phyloP scores from a whole-genome alignment of 345 rosid genomes.

The Boechera retrofracta region DNA sequence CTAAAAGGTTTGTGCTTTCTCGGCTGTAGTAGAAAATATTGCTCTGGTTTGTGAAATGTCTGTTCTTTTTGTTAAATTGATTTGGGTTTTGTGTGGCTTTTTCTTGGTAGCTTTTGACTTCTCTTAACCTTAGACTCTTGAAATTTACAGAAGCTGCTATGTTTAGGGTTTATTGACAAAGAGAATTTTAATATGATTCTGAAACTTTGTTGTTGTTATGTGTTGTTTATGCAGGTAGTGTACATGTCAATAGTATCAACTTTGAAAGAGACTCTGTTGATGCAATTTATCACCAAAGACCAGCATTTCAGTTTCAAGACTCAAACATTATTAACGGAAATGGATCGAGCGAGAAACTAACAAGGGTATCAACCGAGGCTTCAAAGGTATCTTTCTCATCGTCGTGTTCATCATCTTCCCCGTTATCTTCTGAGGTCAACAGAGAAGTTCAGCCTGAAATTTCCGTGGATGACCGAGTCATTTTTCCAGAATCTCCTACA shows the following conservation, averaged over 20 bases:
- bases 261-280: constrained; percentile 48
- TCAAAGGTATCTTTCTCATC: constrained; percentile 86
- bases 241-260: constrained; percentile 49
- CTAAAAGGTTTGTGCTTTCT: constrained; percentile 31
- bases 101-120: constrained; percentile 23
- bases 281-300: constrained; percentile 45
- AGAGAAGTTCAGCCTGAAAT: constrained; percentile 62
- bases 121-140: constrained; percentile 9
- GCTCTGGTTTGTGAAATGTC: constrained; percentile 25
- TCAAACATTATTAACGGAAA: constrained; percentile 42
- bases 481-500: constrained; percentile 65
- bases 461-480: constrained; percentile 55
- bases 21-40: not conserved
- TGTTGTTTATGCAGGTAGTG: constrained; percentile 53
- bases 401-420: constrained; percentile 85
- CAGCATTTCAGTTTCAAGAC: constrained; percentile 56
- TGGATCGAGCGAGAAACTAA: constrained; percentile 59
- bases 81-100: constrained; percentile 16
- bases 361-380: constrained; percentile 66
- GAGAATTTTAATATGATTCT: not conserved
- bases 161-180: not conserved
- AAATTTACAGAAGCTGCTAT: not conserved
- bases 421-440: constrained; percentile 66
- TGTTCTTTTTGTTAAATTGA: constrained; percentile 14
- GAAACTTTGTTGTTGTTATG: constrained; percentile 26